These are phyloP conservation scores for Candolleomyces eurysporus DNA, from an alignment of 768 basidiomycete genomes.

Conservation along the genomic window DNA sequence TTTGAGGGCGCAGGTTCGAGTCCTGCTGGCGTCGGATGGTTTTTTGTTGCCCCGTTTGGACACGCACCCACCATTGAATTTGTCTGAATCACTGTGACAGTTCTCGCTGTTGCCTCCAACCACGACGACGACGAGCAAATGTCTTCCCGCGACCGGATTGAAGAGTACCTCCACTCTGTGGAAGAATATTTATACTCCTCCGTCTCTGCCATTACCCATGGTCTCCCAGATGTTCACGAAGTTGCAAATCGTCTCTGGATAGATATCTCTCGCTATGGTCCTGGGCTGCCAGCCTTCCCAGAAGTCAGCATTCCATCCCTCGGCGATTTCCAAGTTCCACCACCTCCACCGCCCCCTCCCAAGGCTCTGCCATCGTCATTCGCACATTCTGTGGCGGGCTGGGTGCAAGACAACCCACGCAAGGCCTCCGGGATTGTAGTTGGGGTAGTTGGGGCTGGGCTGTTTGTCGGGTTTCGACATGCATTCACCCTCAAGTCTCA, in stretches of 20 bases:
- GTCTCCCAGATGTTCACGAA: conserved; percentile 64
- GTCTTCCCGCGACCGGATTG: conserved; percentile 7
- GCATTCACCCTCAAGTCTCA: conserved; percentile 22
- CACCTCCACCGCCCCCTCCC: conserved; percentile 62
- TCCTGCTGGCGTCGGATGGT: conserved; percentile 54
- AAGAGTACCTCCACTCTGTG: conserved; percentile 60
- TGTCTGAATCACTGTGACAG: conserved; percentile 16
- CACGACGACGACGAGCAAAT: conserved; percentile 28
- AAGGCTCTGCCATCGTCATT: conserved; percentile 43
- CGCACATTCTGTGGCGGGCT: conserved; percentile 43
- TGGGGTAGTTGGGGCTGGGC: conserved; percentile 58
- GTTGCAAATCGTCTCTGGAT: conserved; percentile 68
- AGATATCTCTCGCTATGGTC: conserved; percentile 81
- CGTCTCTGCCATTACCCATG: conserved; percentile 52
- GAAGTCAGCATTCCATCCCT: conserved; percentile 59
- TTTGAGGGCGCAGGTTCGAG: conserved; percentile 64
- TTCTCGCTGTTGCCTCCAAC: conserved; percentile 2
- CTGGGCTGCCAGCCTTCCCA: conserved; percentile 54
- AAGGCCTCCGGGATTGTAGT: conserved; percentile 51
- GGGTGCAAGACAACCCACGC: conserved; percentile 61
- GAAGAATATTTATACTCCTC: conserved; percentile 62
- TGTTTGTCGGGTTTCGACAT: conserved; percentile 58
- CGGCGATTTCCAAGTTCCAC: conserved; percentile 66
- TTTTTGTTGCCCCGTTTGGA: conserved; percentile 13
- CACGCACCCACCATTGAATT: conserved; percentile 8